Conservation (phyloP, 1,139 yeast species). For the Yamadazyma blattariae region DNA sequence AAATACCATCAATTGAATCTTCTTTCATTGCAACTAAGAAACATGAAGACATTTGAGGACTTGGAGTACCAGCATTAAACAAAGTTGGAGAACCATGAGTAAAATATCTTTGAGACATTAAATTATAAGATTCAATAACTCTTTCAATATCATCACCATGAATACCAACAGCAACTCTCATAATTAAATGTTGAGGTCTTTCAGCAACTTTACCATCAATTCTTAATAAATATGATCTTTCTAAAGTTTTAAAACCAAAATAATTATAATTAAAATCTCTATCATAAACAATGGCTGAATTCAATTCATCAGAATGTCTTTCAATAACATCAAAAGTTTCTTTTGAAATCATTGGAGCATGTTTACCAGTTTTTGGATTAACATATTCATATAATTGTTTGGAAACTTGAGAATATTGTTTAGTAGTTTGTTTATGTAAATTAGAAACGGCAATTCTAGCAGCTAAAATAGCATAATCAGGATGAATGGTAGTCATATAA, state of each 20-base stretch:
- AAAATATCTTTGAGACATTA: slow-evolving; percentile 81
- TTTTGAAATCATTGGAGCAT: slow-evolving; percentile 78
- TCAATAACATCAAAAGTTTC: slow-evolving; percentile 64
- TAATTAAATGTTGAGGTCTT: slow-evolving; percentile 85
- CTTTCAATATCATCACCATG: slow-evolving; percentile 72
- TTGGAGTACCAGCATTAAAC: slow-evolving; percentile 87
- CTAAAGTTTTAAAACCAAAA: slow-evolving; percentile 85
- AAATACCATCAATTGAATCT: slow-evolving; percentile 88
- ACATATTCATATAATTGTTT: slow-evolving; percentile 63
- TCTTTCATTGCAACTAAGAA: slow-evolving; percentile 87
- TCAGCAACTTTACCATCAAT: slow-evolving; percentile 74
- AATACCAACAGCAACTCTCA: slow-evolving; percentile 89
- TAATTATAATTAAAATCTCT: slow-evolving; percentile 82
- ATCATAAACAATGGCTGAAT: slow-evolving; percentile 78
- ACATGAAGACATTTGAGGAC: slow-evolving; percentile 86
- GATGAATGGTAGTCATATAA: slow-evolving; percentile 93
- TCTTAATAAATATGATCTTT: slow-evolving; percentile 76
- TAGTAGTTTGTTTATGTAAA: slow-evolving; percentile 90
- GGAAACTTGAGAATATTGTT: slow-evolving; percentile 79
- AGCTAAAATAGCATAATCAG: slow-evolving; percentile 91
- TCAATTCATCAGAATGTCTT: slow-evolving; percentile 65
- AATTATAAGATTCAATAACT: slow-evolving; percentile 76
- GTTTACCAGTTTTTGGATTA: slow-evolving; percentile 69
- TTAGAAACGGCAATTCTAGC: slow-evolving; percentile 93
- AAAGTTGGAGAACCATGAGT: slow-evolving; percentile 90